Base-by-base conservation (phyloP, 495 filamentous ascomycete genomes). In the Astrothelium macrocarpum region DNA sequence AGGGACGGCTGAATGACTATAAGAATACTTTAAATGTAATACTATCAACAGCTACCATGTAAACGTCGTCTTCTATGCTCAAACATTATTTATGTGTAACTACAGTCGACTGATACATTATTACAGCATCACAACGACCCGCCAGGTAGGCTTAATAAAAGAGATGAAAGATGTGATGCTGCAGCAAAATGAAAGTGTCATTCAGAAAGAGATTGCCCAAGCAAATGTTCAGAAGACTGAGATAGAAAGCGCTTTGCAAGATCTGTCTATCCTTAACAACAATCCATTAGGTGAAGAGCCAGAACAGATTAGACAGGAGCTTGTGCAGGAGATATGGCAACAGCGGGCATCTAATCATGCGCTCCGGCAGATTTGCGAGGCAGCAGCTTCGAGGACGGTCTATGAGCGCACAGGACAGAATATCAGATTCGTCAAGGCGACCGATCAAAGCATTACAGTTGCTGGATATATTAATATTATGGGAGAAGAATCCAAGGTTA, bases 111-210 rank as follows among this genome's bases (percentile, higher is more conserved):
- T 49, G 43, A 49, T 49, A 18, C 7, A 49, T 20, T 4, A 18
- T 9, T 18, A 49, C n/a, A 49, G 43, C n/a, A 49, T 49, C 43
- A 49, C 43, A 49, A 49, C n/a, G 43, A 49, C 43, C 43, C 43
- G 18, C n/a, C 43, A 49, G n/a, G 43, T 10, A 49, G 43, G 43
- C n/a, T 49, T 18, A 18, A 49, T 49, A 18, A 20, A 14, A 20
- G 43, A 49, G 43, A 49, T 49, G 43, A 49, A 20, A 49, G 43
- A 49, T 18, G 3, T 14, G 10, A 49, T 49, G 43, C 43, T 49
- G n/a, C 10, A 49, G 43, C 7, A 49, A 20, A 49, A 49, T 18
- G 43, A 49, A 49, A 49, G 3, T 14, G n/a, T 11, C n/a, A 14
- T 49, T 49, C 43, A 20, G 43, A 14, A 49, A 20, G 43, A 49